These are phyloP conservation scores for Erythrobasidium hasegawianum DNA, from an alignment of 1,284 basidiomycete genomes.

Conservation along the genomic window DNA sequence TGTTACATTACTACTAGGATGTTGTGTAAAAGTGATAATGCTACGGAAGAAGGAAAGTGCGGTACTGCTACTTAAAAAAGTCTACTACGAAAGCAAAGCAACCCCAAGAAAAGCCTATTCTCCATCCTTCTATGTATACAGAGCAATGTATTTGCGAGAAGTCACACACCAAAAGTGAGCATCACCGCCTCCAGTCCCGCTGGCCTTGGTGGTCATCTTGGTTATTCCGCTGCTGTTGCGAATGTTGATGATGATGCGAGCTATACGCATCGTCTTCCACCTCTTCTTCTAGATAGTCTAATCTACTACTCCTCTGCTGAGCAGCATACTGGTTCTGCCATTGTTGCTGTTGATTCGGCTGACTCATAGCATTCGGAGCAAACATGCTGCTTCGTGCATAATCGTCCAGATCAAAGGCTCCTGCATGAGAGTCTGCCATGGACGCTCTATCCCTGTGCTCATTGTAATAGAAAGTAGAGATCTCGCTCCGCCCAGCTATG, in stretches of 20 bases:
- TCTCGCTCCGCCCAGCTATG: slow-evolving; percentile 29
- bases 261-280: slow-evolving; percentile 8
- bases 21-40: no score
- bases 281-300: slow-evolving; percentile 28
- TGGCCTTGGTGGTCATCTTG: neutral
- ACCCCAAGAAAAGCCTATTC: no score
- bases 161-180: no score
- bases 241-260: no score
- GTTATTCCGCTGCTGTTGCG: neutral
- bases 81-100: no score
- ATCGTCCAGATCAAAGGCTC: slow-evolving; percentile 32
- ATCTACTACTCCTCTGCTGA: slow-evolving; percentile 17
- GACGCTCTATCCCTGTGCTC: slow-evolving; percentile 19
- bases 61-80: no score
- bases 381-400: slow-evolving; percentile 19
- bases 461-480: slow-evolving; percentile 24
- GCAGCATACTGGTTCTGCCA: slow-evolving; percentile 9
- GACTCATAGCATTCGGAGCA: neutral
- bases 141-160: neutral
- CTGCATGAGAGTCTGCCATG: slow-evolving; percentile 30
- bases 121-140: no score
- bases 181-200: slow-evolving; percentile 24
- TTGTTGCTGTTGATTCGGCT: neutral
- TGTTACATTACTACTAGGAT: no score
- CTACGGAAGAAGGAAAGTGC: no score